Evolutionary conservation across 768 basidiomycete species (phyloP).

Genomic region (Aureoboletus auriporus): DNA sequence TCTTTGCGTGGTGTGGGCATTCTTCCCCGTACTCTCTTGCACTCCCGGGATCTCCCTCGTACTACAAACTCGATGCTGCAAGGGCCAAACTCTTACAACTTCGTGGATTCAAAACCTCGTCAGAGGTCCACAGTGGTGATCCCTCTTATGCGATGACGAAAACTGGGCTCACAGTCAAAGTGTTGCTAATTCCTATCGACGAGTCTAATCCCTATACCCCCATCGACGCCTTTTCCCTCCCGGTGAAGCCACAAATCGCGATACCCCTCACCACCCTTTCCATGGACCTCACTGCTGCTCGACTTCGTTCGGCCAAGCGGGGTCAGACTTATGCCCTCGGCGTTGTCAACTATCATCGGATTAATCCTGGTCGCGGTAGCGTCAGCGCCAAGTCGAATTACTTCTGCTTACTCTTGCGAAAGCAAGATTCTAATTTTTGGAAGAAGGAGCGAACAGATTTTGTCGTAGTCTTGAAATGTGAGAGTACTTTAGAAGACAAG

Average conservation of each 20-base stretch:
- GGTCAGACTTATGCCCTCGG: neutral
- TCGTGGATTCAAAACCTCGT: neutral
- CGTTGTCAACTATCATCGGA: neutral
- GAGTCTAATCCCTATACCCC: neutral
- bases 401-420: neutral
- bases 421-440: neutral
- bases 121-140: neutral
- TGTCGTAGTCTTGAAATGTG: neutral
- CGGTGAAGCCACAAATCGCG: neutral
- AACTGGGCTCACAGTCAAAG: neutral
- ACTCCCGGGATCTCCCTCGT: neutral
- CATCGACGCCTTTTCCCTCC: neutral
- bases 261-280: neutral
- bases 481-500: neutral
- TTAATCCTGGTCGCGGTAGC: neutral
- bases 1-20: constrained; percentile 1
- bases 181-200: neutral
- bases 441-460: neutral
- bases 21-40: neutral
- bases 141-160: neutral
- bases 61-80: neutral
- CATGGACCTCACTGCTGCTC: neutral
- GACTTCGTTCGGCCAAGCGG: neutral
- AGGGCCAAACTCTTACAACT: neutral
- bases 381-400: neutral